Percentiles rank a stretch among this genome's conserved stretches.
Conservation (phyloP, 176 grass and related monocot species). For the Rhipidocladum racemiflorum region DNA sequence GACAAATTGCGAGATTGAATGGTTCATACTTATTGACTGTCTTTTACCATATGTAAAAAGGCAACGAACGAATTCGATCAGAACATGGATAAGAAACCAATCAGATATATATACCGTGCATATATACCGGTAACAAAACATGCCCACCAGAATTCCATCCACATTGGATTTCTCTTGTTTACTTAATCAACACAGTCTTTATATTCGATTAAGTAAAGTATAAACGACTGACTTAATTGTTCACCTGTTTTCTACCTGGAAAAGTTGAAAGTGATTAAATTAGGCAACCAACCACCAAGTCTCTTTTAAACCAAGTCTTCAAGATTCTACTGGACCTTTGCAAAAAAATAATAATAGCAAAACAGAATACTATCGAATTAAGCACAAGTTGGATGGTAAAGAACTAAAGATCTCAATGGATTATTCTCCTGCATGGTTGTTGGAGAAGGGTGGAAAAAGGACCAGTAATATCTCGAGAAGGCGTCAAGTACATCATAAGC, state of each 20-base stretch:
- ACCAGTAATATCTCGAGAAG: not conserved
- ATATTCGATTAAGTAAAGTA: not conserved
- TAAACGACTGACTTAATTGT: not conserved
- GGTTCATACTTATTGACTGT: not conserved
- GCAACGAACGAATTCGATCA: not conserved
- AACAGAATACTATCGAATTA: not conserved
- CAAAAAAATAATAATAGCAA: not conserved
- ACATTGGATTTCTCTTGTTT: too few species aligned
- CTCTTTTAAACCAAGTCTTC: not conserved
- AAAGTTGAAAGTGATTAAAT: not conserved
- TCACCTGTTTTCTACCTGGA: not conserved
- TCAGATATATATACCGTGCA: too few species aligned
- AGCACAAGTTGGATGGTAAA: not conserved
- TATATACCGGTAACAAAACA: too few species aligned
- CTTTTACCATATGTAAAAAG: not conserved
- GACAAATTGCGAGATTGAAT: not conserved
- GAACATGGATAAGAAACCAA: too few species aligned
- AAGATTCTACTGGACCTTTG: not conserved
- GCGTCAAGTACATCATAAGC: not conserved
- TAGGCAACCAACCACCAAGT: not conserved
- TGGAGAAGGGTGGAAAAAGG: not conserved
- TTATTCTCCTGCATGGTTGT: conserved; percentile 3
- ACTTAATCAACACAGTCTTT: too few species aligned
- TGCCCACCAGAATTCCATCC: too few species aligned
- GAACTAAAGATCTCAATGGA: not conserved